Evolutionary conservation across 495 filamentous ascomycete genomes (phyloP).

Genomic region (Xylaria telfairii): DNA sequence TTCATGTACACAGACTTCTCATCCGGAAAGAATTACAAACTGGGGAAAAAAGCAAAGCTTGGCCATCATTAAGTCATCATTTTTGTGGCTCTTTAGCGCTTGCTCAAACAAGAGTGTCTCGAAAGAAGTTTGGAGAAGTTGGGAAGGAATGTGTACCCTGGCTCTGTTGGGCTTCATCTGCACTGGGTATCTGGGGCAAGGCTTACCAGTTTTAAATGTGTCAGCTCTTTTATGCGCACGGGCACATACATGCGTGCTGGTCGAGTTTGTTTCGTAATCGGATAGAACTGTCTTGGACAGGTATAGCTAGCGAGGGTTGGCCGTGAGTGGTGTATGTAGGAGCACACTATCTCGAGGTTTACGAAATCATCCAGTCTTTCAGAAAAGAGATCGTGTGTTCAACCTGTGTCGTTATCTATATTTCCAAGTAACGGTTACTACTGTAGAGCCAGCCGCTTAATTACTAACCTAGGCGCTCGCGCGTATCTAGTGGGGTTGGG

Average conservation of each 20-base stretch:
- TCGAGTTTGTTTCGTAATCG: neutral
- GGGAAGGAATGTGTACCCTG: neutral
- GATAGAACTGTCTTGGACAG: neutral
- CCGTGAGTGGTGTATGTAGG: neutral
- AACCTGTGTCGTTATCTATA: neutral
- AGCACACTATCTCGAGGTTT: neutral
- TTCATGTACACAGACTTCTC: neutral
- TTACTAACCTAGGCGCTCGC: neutral
- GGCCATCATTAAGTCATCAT: neutral
- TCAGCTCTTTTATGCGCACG: neutral
- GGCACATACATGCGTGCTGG: neutral
- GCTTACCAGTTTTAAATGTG: neutral
- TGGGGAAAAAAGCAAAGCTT: neutral
- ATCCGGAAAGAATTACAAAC: neutral
- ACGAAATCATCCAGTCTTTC: neutral
- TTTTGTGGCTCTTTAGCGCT: neutral
- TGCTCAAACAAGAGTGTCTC: neutral
- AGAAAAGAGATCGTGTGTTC: neutral
- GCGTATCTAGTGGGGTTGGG: neutral
- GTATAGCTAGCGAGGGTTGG: neutral
- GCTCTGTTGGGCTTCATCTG: neutral
- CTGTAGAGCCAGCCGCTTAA: too few relatives aligned
- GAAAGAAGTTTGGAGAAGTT: conserved; percentile 1
- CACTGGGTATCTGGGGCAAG: conserved; percentile 3
- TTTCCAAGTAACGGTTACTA: too few relatives aligned